These are phyloP conservation scores for Rosa rugosa DNA, from an alignment of 306 rosid species.

Conservation along the genomic window DNA sequence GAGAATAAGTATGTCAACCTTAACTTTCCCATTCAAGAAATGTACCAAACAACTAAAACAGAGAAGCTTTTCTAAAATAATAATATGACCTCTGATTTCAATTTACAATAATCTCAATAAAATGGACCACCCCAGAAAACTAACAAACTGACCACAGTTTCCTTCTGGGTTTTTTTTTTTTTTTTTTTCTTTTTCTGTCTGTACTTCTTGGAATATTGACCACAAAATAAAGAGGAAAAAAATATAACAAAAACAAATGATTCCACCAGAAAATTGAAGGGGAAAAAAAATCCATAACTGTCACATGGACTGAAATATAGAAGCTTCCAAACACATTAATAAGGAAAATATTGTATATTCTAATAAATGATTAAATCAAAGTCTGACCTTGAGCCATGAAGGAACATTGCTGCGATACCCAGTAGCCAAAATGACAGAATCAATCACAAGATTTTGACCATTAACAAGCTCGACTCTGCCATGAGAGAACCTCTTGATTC, in stretches of 20 bases:
- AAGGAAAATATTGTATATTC: background rate
- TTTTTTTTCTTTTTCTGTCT: background rate
- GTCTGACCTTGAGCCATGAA: conserved; percentile 88
- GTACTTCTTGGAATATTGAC: background rate
- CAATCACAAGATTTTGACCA: conserved; percentile 59
- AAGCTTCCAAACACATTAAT: conserved; percentile 11
- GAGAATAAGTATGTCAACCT: background rate
- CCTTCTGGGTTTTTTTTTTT: background rate
- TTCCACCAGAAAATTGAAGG: background rate
- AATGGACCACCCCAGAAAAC: conserved; percentile 21
- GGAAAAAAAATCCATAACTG: conserved; percentile 38
- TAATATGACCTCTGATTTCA: background rate
- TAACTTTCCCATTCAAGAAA: background rate
- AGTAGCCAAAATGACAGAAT: conserved; percentile 88
- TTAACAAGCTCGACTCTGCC: conserved; percentile 73
- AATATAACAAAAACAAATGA: background rate
- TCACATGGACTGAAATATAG: conserved; percentile 38
- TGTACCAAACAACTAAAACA: background rate
- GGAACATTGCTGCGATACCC: conserved; percentile 97
- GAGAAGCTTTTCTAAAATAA: background rate
- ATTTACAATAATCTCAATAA: background rate
- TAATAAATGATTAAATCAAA: background rate
- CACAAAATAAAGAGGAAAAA: background rate
- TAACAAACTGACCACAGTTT: conserved; percentile 23
- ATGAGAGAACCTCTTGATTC: conserved; percentile 59